Evolutionary conservation across 2,329 filamentous ascomycete genomes (phyloP).

Genomic region (Botrytis fragariae): DNA sequence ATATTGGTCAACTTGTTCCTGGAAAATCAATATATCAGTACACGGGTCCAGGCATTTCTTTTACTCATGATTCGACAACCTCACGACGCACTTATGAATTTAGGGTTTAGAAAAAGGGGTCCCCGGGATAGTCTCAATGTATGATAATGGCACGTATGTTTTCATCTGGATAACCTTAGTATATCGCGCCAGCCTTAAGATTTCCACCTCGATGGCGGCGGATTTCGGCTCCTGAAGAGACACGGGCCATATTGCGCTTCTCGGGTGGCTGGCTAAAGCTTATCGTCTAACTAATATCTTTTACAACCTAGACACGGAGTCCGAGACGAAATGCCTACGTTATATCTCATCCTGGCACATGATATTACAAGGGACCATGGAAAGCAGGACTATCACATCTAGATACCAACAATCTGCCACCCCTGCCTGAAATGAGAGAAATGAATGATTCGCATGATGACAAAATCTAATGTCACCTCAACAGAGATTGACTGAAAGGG

Average conservation of each 20-base stretch:
- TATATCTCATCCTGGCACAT: neutral
- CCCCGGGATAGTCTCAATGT: neutral
- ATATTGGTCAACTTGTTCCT: neutral
- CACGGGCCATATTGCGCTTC: conserved; percentile 22
- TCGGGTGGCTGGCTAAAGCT: conserved; percentile 19
- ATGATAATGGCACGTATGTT: neutral
- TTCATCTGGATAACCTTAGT: neutral
- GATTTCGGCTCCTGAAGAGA: conserved; percentile 5
- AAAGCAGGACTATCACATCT: neutral
- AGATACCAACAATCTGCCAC: neutral
- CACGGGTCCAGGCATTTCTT: neutral
- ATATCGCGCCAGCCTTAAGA: conserved; percentile 8
- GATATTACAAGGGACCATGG: neutral
- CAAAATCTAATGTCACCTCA: neutral
- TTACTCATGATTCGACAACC: neutral
- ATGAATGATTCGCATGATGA: conserved; percentile 2
- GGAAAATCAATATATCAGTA: conserved; percentile 4
- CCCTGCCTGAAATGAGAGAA: neutral
- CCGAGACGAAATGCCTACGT: conserved; percentile 33
- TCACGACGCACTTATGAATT: conserved; percentile 3
- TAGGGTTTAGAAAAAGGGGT: neutral
- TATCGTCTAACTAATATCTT: conserved; percentile 3
- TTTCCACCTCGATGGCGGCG: conserved; percentile 8
- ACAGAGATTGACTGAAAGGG: neutral
- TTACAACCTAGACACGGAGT: conserved; percentile 21